Base-by-base conservation (phyloP, 1,284 basidiomycete genomes). In the Anthracocystis setariae region DNA sequence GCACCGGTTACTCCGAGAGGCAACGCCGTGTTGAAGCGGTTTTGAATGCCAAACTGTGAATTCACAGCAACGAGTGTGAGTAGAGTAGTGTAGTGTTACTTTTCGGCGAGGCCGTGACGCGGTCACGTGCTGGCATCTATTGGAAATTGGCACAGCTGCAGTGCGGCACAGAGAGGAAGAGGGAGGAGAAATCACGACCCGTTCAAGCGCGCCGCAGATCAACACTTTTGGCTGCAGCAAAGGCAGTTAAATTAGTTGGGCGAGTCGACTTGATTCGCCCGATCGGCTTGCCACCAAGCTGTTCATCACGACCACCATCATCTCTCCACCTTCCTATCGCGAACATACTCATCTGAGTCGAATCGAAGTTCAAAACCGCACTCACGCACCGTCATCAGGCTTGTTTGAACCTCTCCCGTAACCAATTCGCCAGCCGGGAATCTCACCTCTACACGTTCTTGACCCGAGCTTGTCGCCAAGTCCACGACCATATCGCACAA, bases 41-140 rank as follows among this genome's bases (percentile, higher is more conserved):
- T n/a, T n/a, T n/a, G n/a, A n/a, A n/a, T n/a, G n/a, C n/a, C n/a
- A n/a, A n/a, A n/a, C n/a, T 29, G 29, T 29, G 29, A 29, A 29
- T 12, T 29, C n/a, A n/a, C n/a, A 12, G 29, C 7, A 29, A 43
- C 9, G 40, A 43, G 18, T 27, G 32, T 25, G n/a, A n/a, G n/a
- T n/a, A n/a, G n/a, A n/a, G n/a, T n/a, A 25, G 40, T 2, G 46
- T 46, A 57, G 56, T 65, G 64, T 67, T 57, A 67, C 53, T 67
- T 61, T 55, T 10, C 17, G 10, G n/a, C 2, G 13, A 9, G 3
- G 9, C 45, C 48, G 57, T 53, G 53, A 67, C 64, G 58, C 64
- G 64, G 58, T 67, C 64, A 67, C 64, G 64, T 67, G 64, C 55
- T 15, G 29, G 17, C 24, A 25, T 17, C 24, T 27, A n/a, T 42